Evolutionary conservation across 208 protist species (phyloP).

Genomic region (Crithidia thermophila): DNA sequence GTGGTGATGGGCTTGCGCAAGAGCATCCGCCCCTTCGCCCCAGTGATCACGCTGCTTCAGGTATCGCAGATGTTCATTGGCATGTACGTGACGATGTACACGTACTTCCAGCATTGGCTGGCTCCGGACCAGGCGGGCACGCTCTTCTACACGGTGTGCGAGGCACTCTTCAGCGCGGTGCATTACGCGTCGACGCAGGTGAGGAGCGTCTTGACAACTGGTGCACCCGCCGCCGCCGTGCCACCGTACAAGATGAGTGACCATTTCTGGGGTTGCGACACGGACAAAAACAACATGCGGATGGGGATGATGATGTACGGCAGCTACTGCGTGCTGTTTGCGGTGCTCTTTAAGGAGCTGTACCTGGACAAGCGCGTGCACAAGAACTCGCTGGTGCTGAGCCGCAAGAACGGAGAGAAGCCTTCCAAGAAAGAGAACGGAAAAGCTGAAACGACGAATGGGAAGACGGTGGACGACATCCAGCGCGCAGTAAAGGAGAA

Average conservation of each 20-base stretch:
- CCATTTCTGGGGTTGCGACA: conserved; percentile 50
- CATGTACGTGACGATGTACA: conserved; percentile 63
- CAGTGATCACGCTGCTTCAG: conserved; percentile 82
- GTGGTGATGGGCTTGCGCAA: conserved; percentile 53
- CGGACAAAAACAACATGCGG: conserved; percentile 36
- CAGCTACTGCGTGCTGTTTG: conserved; percentile 90
- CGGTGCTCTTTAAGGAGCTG: conserved; percentile 65
- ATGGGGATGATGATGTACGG: conserved; percentile 85
- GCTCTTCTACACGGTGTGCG: conserved; percentile 21
- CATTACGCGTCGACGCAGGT: conserved; percentile 5
- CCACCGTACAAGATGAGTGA: conserved; percentile 36
- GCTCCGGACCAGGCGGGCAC: conserved; percentile 13
- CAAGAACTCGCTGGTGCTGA: conserved; percentile 31
- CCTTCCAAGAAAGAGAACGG: neutral
- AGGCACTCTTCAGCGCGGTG: conserved; percentile 5
- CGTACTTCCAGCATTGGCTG: conserved; percentile 39
- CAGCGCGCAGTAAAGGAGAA: neutral
- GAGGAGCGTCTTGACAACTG: conserved; percentile 36
- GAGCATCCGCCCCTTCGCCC: conserved; percentile 59
- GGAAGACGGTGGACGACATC: neutral
- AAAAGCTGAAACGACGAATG: neutral
- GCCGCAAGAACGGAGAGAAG: conserved; percentile 9
- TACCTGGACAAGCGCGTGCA: conserved; percentile 34
- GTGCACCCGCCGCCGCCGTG: conserved; percentile 37
- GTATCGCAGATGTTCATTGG: conserved; percentile 93